These are phyloP conservation scores for Periconia macrospinosa DNA, from an alignment of 2,329 filamentous ascomycete species.

Conservation along the genomic window DNA sequence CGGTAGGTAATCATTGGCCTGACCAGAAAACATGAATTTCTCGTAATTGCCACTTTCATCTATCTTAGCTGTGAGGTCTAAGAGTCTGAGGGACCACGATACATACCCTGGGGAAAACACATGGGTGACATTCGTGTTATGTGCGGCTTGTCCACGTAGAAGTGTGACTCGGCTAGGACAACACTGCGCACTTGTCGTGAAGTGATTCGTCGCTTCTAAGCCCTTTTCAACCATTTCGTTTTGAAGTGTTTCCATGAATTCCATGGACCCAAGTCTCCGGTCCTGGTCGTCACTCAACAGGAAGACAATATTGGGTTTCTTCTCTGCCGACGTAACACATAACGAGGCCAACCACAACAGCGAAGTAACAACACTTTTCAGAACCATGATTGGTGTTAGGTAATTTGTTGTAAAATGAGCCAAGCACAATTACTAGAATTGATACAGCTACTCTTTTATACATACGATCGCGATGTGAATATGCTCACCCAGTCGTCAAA, in stretches of 20 bases:
- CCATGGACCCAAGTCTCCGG: conserved; percentile 59
- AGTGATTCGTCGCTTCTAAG: conserved; percentile 62
- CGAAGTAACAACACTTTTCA: no score
- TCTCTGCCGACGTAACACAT: no score
- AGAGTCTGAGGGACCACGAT: conserved; percentile 10
- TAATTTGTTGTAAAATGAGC: no score
- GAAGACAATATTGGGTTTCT: conserved; percentile 59
- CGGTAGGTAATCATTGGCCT: not conserved
- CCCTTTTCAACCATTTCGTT: conserved; percentile 60
- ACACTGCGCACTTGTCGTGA: conserved; percentile 65
- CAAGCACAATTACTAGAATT: no score
- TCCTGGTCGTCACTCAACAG: conserved; percentile 70
- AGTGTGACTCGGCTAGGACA: conserved; percentile 68
- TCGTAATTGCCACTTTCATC: no score
- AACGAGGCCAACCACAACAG: no score
- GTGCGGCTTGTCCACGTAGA: conserved; percentile 65
- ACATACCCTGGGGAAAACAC: conserved; percentile 57
- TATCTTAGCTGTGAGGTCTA: no score
- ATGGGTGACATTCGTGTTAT: conserved; percentile 71
- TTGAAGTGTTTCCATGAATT: conserved; percentile 61
- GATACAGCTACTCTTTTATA: no score
- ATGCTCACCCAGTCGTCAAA: no score
- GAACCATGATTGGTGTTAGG: no score
- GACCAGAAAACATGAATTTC: not conserved
- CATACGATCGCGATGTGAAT: no score